Conservation (phyloP, 768 basidiomycete species). For the Lactarius hatsudake region DNA sequence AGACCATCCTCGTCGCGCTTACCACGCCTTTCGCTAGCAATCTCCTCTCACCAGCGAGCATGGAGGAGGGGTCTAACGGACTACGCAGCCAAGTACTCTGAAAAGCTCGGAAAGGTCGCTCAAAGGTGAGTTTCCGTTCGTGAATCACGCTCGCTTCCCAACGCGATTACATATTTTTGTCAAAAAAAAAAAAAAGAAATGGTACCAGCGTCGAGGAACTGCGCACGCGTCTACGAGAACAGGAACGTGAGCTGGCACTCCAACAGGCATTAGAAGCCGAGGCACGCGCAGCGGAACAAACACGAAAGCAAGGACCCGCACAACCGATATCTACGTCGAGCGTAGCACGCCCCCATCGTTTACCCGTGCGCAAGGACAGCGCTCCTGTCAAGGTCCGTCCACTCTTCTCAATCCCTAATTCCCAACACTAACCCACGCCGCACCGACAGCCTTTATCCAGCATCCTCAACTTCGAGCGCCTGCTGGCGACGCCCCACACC, state of each 20-base stretch:
- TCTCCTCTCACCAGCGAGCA: neutral
- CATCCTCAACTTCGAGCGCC: slow-evolving; percentile 72
- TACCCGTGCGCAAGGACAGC: slow-evolving; percentile 51
- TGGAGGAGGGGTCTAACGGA: slow-evolving; percentile 22
- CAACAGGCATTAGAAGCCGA: slow-evolving; percentile 26
- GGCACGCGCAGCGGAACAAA: slow-evolving; percentile 16
- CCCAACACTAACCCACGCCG: slow-evolving; percentile 6
- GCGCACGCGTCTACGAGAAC: slow-evolving; percentile 8
- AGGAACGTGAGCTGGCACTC: slow-evolving; percentile 15
- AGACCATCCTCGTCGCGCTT: neutral
- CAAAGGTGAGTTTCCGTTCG: slow-evolving; percentile 51
- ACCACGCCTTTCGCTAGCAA: neutral
- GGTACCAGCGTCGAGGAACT: slow-evolving; percentile 22
- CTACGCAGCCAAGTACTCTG: slow-evolving; percentile 58
- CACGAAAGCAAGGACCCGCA: neutral
- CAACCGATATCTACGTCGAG: slow-evolving; percentile 21
- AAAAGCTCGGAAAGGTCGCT: slow-evolving; percentile 63
- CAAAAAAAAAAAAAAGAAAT: slow-evolving; percentile 9
- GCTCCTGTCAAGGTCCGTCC: slow-evolving; percentile 61
- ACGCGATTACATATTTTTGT: neutral
- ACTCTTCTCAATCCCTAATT: slow-evolving; percentile 2
- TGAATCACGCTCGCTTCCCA: slow-evolving; percentile 17
- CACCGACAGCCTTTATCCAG: slow-evolving; percentile 66
- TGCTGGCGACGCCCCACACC: slow-evolving; percentile 67
- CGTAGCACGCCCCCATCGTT: slow-evolving; percentile 16